Evolutionary conservation across 1,139 yeast genomes (phyloP), one percentile per base, ranked within the genome.

Genomic region (Neolecta irregularis): DNA sequence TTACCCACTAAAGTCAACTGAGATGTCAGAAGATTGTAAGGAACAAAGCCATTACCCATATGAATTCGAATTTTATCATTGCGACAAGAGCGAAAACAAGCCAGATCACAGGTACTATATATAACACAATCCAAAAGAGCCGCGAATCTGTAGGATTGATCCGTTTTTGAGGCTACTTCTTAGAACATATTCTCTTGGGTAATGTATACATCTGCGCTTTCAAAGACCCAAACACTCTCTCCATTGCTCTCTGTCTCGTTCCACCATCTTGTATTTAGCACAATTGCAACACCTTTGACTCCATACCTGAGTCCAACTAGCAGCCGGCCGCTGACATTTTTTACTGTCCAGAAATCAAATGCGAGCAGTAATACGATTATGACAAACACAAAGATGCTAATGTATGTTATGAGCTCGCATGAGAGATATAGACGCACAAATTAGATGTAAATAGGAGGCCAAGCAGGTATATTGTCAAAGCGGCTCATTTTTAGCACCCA

Each of bases 291-390:
- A 30, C 62, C 59, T 41, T 50, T 58, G 26, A 15, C 67, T 26
- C 65, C 64, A 51, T 77, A 85, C 25, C 38, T 24, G 44, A 88
- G 64, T 0, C 95, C 96, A 5, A 88, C 96, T 39, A 88, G 58
- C 37, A 80, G 65, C 42, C 96, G 62, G 1, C 98, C 98, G 11
- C 92, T 65, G 11, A 88, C 79, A 54, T 88, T 88, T 51, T 88
- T 88, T 30, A 81, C 73, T 50, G 80, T 77, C 93, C 95, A 88
- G 51, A 88, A 88, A 54, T 88, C 98, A 1, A 81, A 81, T 0
- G 93, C 77, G 20, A 80, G 64, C 21, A 83, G 60, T 17, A 88
- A 59, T 4, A 83, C 71, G 31, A 81, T 72, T 7, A 73, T 54
- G 21, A 88, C 83, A 59, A 88, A 88, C 48, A 80, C 72, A 33